Evolutionary conservation across 2,329 filamentous ascomycete genomes (phyloP).

Genomic region (Apiospora koreana): DNA sequence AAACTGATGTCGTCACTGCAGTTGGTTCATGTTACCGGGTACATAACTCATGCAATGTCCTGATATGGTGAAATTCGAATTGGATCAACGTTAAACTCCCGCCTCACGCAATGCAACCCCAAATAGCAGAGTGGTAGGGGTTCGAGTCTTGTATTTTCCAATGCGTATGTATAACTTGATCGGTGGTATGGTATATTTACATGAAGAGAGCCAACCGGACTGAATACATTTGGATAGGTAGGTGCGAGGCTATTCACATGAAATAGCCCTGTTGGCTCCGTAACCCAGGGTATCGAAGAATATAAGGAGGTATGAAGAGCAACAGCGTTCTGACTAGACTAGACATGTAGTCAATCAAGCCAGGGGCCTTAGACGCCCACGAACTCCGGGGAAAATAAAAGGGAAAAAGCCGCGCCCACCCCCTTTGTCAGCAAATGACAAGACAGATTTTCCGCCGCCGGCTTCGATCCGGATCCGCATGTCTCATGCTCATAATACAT

Average conservation of each 20-base stretch:
- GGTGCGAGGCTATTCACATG: neutral
- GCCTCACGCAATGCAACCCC: neutral
- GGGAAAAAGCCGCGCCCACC: neutral
- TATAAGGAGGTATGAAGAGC: neutral
- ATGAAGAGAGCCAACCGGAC: neutral
- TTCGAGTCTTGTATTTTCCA: neutral
- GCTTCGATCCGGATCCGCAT: slow-evolving; percentile 1
- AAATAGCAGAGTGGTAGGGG: neutral
- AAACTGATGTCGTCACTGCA: neutral
- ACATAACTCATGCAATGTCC: no score
- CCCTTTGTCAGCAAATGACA: neutral
- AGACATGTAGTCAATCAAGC: neutral
- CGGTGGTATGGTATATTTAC: neutral
- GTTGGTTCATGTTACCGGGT: no score
- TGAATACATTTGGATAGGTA: neutral
- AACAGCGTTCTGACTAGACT: neutral
- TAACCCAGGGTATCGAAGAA: slow-evolving; percentile 9
- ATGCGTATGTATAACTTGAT: neutral
- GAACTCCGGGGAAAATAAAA: neutral
- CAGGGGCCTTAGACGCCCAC: neutral
- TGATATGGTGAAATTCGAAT: no score
- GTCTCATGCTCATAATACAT: slow-evolving; percentile 11
- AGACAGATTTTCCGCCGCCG: slow-evolving; percentile 2
- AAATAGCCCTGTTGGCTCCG: neutral
- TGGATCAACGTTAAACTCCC: neutral